These are phyloP conservation scores for Poterioochromonas sp. DNA, from an alignment of 352 stramenopile genomes.

Conservation along the genomic window DNA sequence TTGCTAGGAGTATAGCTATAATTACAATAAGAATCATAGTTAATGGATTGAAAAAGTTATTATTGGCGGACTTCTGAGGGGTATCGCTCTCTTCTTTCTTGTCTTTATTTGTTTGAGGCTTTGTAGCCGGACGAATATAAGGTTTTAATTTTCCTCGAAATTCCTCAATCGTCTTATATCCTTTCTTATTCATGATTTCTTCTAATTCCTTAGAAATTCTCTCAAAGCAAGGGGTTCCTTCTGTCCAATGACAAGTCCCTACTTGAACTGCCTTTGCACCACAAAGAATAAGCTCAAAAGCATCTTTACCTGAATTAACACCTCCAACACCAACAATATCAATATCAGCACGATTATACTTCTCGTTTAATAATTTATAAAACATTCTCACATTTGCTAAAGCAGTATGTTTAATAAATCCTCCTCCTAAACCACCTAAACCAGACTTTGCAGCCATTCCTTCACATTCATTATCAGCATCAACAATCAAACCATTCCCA, in stretches of 20 bases:
- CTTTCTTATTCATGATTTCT: constrained; percentile 52
- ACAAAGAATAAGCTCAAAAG: constrained; percentile 59
- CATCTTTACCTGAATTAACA: constrained; percentile 52
- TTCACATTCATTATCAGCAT: constrained; percentile 49
- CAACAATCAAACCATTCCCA: constrained; percentile 56
- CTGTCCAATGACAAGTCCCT: constrained; percentile 62
- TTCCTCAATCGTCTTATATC: constrained; percentile 53
- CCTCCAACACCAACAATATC: constrained; percentile 62
- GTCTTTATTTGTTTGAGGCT: neutral
- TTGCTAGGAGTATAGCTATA: neutral
- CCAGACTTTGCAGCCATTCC: constrained; percentile 53
- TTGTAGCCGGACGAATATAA: neutral
- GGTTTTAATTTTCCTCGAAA: constrained; percentile 56
- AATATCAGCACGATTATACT: constrained; percentile 44
- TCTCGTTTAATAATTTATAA: constrained; percentile 49
- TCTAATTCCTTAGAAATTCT: constrained; percentile 55
- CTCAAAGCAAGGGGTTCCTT: constrained; percentile 63
- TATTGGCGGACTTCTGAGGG: neutral
- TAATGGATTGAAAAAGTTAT: neutral
- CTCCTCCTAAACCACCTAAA: constrained; percentile 56
- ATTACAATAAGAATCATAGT: neutral
- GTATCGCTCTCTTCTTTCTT: neutral
- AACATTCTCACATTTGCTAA: constrained; percentile 60
- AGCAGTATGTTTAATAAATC: constrained; percentile 60
- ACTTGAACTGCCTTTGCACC: constrained; percentile 60